Base-by-base conservation (phyloP, 2,329 filamentous ascomycete genomes). In the Hirsutella thompsonii region DNA sequence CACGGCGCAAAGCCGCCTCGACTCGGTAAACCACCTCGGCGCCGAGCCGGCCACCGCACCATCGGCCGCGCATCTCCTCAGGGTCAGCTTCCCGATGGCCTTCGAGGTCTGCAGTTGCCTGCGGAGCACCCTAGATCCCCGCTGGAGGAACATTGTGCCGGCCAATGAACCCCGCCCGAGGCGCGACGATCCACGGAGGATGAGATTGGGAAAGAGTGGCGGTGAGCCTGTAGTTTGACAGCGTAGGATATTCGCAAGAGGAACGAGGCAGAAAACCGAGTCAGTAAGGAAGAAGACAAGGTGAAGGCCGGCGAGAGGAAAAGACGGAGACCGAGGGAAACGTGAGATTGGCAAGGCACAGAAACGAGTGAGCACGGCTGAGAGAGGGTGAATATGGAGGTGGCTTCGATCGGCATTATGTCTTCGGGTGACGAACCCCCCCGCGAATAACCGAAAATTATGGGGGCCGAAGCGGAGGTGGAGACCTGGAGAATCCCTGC, bases 81-180 rank as follows among this genome's bases (percentile, higher is more conserved):
- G 8, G 40, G 56, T 53, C 50, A 61, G 54, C 44, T 56, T 61
- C 48, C 56, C 52, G 44, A 34, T 34, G 49, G 60, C 57, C 44
- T 55, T 66, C 51, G 62, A 67, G 39, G 66, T 54, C 45, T 60
- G 66, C 65, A 68, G 70, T 67, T 74, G 71, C 47, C 62, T 64
- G 46, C 65, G 64, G 46, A 75, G 54, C 43, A 62, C 61, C 50
- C 69, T 66, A 35, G 71, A 68, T 53, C 68, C 63, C 47, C 68
- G 61, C 49, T 67, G 70, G 42, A 74, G 62, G 60, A 76, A 72
- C 76, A 80, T 80, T 11, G 8, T 40, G 20, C 28, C 23, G 3
- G 32, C 32, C 32, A 19, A 34, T 5, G 32, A 16, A 34, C 32
- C 32, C n/a, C 32, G 32, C 32, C 32, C 32, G 32, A 34, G 32